Base-by-base conservation (phyloP, 352 stramenopile species). In the Phytophthora foliorum region DNA sequence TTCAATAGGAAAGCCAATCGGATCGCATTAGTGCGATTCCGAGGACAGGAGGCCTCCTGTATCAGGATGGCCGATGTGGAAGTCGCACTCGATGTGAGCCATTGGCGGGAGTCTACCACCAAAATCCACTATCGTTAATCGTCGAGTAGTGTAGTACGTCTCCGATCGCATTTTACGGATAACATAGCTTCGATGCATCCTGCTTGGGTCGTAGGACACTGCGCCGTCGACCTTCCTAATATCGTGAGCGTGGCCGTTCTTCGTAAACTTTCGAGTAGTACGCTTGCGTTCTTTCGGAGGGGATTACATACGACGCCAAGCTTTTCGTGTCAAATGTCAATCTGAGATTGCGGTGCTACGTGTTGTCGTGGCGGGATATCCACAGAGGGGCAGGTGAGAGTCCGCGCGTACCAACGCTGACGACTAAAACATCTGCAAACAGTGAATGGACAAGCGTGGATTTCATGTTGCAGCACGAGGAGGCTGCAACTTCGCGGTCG, bases 61-160 rank as follows among this genome's bases (percentile, higher is more conserved):
- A 51, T 29, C 29, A 42, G n/a, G n/a, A n/a, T 42, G 11, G 17
- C 44, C 13, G 19, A 36, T 53, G 32, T 19, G 45, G 57, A 50
- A 58, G 57, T 16, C 32, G 34, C 25, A 58, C 8, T 34, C 24
- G 38, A 53, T 59, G 48, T 67, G 58, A 52, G 46, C 46, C 58
- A 58, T 52, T 66, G 17, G 36, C 21, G 46, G 25, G 56, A 51
- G 36, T 45, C 38, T 24, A 59, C 48, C 46, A 19, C 34, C 46
- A 65, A 57, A 51, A 65, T 65, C 34, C 57, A 65, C 19, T 57
- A 22, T 65, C 57, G 57, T 54, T 29, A n/a, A 25, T 19, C 17
- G 39, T 22, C 24, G 39, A 14, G n/a, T 14, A 22, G 39, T 24
- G 39, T 24, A 17, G 39, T 45, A 45, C 39, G 6, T n/a, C 36